Evolutionary conservation across 2,329 filamentous ascomycete genomes (phyloP).

Genomic region (Sphaerostilbella broomeana): DNA sequence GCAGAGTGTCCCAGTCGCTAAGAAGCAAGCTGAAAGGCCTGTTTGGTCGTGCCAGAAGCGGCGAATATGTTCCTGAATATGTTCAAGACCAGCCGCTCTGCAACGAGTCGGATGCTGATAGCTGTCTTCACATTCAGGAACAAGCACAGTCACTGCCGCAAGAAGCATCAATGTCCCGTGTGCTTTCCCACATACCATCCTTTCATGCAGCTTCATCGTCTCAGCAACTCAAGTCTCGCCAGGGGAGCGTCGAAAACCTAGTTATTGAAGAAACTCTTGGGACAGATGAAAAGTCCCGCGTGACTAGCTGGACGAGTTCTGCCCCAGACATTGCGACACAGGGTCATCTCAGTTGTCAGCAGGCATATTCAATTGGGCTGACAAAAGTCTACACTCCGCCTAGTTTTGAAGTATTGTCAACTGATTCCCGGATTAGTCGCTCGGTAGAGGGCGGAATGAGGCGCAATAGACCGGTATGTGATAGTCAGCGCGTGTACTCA

Average conservation of each 20-base stretch:
- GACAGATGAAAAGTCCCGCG: slow-evolving; percentile 52
- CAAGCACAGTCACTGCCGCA: slow-evolving; percentile 26
- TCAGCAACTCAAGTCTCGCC: slow-evolving; percentile 43
- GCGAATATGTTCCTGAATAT: slow-evolving; percentile 11
- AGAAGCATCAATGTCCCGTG: slow-evolving; percentile 40
- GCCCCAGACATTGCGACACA: no score
- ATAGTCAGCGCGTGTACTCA: slow-evolving; percentile 56
- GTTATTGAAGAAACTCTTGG: slow-evolving; percentile 31
- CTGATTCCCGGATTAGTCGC: no score
- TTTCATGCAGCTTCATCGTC: slow-evolving; percentile 41
- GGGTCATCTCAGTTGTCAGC: no score
- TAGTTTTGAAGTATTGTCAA: no score
- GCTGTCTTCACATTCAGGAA: slow-evolving; percentile 29
- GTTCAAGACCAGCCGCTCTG: slow-evolving; percentile 9
- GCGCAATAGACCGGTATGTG: slow-evolving; percentile 29
- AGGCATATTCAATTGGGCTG: slow-evolving; percentile 47
- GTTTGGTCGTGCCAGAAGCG: slow-evolving; percentile 24
- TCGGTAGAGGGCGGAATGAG: background rate
- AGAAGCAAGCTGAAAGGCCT: slow-evolving; percentile 52
- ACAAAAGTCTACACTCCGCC: slow-evolving; percentile 55
- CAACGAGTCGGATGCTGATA: slow-evolving; percentile 23
- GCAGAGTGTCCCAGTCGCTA: slow-evolving; percentile 56
- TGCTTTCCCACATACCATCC: slow-evolving; percentile 43
- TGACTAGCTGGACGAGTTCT: slow-evolving; percentile 68
- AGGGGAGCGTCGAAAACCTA: slow-evolving; percentile 49